phyloP scores from a whole-genome alignment of 78 protist genomes.

The Neovahlkampfia damariscottae region DNA sequence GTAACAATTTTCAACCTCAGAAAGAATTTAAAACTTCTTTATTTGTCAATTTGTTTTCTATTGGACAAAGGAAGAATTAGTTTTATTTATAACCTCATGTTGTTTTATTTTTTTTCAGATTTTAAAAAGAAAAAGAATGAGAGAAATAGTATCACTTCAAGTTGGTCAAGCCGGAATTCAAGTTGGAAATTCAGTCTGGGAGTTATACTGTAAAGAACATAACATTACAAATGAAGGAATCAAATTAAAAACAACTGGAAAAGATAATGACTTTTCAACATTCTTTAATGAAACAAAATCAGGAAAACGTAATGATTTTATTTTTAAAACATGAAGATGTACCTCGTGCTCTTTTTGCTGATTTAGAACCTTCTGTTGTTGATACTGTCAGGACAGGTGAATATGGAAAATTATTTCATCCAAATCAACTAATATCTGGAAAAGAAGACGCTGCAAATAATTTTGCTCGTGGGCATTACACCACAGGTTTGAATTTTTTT shows the following conservation, averaged over 20 bases:
- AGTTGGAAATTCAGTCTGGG: conserved; percentile 94
- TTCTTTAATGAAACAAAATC: conserved; percentile 41
- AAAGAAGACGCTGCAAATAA: conserved; percentile 86
- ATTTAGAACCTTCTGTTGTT: conserved; percentile 82
- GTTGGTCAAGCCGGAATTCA: conserved; percentile 90
- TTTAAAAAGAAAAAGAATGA: conserved; percentile 21
- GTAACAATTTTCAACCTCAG: too few relatives aligned
- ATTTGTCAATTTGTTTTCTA: too few relatives aligned
- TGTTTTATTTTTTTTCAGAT: too few relatives aligned
- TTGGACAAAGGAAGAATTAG: too few relatives aligned
- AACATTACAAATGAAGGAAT: conserved; percentile 77
- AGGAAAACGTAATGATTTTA: conserved; percentile 66
- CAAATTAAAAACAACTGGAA: conserved; percentile 40
- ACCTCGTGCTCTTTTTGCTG: conserved; percentile 87
- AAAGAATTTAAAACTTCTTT: too few relatives aligned
- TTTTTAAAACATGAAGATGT: conserved; percentile 74
- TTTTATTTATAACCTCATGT: too few relatives aligned
- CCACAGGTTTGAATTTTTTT: conserved; percentile 58
- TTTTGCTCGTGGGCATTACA: conserved; percentile 87
- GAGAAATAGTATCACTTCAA: conserved; percentile 57
- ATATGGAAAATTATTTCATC: conserved; percentile 77
- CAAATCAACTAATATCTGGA: conserved; percentile 73
- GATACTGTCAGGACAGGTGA: conserved; percentile 85
- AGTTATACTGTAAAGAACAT: conserved; percentile 89
- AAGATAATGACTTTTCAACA: conserved; percentile 29